Conservation (phyloP, 495 filamentous ascomycete species). For the Xylaria bambusicola region DNA sequence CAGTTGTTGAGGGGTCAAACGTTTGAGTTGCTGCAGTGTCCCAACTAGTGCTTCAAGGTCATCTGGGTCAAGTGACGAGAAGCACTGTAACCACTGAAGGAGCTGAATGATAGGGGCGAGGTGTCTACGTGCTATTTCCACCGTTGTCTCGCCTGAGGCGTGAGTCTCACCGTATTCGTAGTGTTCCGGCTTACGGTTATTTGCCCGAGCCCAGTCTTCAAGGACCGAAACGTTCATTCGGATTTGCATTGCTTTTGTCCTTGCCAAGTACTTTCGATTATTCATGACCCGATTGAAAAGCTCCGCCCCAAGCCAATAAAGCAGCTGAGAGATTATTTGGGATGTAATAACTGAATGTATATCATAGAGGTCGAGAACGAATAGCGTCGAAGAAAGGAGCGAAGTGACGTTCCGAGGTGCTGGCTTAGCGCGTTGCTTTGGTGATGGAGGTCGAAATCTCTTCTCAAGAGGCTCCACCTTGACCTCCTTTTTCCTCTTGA, state of each 20-base stretch:
- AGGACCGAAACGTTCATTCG: slow-evolving; percentile 96
- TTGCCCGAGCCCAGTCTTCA: slow-evolving; percentile 93
- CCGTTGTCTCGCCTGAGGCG: slow-evolving; percentile 80
- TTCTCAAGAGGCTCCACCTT: slow-evolving; percentile 89
- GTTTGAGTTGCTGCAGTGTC: slow-evolving; percentile 84
- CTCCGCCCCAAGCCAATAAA: slow-evolving; percentile 96
- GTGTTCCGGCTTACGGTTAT: slow-evolving; percentile 93
- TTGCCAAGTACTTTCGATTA: slow-evolving; percentile 88
- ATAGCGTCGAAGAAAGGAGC: slow-evolving; percentile 91
- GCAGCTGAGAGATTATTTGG: slow-evolving; percentile 87
- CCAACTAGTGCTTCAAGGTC: slow-evolving; percentile 81
- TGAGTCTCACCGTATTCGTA: slow-evolving; percentile 89
- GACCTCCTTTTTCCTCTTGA: slow-evolving; percentile 83
- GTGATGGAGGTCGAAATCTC: slow-evolving; percentile 90
- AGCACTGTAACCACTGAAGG: slow-evolving; percentile 96
- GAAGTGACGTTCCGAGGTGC: slow-evolving; percentile 97
- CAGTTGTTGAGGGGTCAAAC: slow-evolving; percentile 83
- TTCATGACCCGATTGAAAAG: slow-evolving; percentile 98
- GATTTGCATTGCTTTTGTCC: slow-evolving; percentile 99
- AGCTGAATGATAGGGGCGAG: slow-evolving; percentile 91
- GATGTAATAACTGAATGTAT: slow-evolving; percentile 95
- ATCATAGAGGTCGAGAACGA: slow-evolving; percentile 97
- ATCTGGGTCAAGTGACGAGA: slow-evolving; percentile 87
- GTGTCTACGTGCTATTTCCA: slow-evolving; percentile 80
- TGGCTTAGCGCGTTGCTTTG: slow-evolving; percentile 85